phyloP scores from a whole-genome alignment of 768 basidiomycete species.

The Lentinula edodes region DNA sequence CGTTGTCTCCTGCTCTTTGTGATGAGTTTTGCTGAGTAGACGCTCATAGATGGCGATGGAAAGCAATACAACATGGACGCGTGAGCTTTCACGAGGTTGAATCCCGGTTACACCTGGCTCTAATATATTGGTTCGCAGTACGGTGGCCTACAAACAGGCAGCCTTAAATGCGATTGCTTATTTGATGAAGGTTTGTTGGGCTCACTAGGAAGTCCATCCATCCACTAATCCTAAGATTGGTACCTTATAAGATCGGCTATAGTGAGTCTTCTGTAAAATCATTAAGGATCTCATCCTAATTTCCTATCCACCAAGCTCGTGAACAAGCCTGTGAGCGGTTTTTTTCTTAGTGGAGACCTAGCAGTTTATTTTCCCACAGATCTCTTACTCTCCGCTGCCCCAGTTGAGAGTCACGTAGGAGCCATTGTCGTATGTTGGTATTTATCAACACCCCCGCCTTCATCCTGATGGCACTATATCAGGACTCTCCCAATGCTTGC shows the following conservation, averaged over 20 bases:
- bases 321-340: conserved; percentile 66
- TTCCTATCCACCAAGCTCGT: conserved; percentile 38
- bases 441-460: background rate
- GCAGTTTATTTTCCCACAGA: conserved; percentile 28
- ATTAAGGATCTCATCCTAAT: background rate
- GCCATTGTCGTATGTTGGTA: conserved; percentile 53
- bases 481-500: conserved; percentile 77
- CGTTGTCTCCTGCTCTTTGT: conserved; percentile 15
- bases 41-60: conserved; percentile 54
- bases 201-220: background rate
- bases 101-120: background rate
- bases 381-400: conserved; percentile 63
- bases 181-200: conserved; percentile 48
- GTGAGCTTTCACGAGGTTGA: conserved; percentile 26
- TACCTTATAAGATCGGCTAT: conserved; percentile 50
- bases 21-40: conserved; percentile 1
- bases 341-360: background rate
- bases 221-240: background rate
- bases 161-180: conserved; percentile 73
- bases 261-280: conserved; percentile 36
- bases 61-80: conserved; percentile 77
- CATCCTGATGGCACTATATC: background rate
- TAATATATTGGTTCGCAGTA: conserved; percentile 26
- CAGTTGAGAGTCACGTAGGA: conserved; percentile 66
- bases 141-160: conserved; percentile 78